phyloP scores from a whole-genome alignment of 306 rosid genomes.

The Arachis hypogaea region DNA sequence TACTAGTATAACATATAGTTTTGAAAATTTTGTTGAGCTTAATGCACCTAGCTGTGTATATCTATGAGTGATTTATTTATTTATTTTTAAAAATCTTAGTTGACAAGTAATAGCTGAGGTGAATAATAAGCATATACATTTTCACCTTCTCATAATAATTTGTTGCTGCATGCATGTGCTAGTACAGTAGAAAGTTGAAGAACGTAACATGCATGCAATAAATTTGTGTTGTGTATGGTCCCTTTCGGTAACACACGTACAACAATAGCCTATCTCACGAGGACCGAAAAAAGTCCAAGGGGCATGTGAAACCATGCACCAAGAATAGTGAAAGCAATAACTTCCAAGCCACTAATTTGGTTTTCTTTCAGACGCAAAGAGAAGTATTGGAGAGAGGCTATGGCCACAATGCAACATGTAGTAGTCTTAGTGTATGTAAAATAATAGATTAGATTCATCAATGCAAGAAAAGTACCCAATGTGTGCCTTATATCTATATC shows the following conservation, averaged over 20 bases:
- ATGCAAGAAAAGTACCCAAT: no score
- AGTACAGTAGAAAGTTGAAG: conserved; percentile 10
- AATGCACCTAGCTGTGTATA: no score
- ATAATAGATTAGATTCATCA: not conserved
- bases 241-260: conserved; percentile 16
- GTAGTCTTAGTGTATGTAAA: no score
- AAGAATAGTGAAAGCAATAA: conserved; percentile 24
- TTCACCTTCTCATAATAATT: not conserved
- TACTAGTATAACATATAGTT: no score
- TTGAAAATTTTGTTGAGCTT: no score
- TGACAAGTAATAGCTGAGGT: not conserved
- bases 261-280: not conserved
- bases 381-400: not conserved
- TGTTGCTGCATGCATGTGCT: conserved; percentile 13
- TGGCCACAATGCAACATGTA: not conserved
- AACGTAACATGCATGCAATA: conserved; percentile 20
- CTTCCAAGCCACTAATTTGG: not conserved
- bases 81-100: not conserved
- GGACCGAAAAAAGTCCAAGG: conserved; percentile 13
- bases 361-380: conserved; percentile 2
- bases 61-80: no score
- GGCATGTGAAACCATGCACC: conserved; percentile 28
- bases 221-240: conserved; percentile 28
- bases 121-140: not conserved
- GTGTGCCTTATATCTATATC: not conserved